Conservation (phyloP, 2,329 filamentous ascomycete species). For the Sporothrix sp. region DNA sequence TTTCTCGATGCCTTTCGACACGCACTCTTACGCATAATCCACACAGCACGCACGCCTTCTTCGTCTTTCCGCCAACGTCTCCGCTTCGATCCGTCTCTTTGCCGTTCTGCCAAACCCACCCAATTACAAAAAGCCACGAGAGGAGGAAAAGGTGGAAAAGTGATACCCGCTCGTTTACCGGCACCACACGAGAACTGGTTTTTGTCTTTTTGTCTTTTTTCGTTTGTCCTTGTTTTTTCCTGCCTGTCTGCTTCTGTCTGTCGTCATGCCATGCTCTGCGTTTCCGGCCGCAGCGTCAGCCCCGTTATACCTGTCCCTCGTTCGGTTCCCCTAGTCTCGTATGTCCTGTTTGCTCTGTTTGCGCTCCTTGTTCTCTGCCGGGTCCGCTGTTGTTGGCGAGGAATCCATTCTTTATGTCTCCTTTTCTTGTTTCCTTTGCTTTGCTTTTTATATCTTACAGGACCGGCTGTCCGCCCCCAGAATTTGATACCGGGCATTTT, state of each 20-base stretch:
- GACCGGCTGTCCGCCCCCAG: not conserved
- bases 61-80: not conserved
- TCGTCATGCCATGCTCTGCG: no score
- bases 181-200: conserved; percentile 15
- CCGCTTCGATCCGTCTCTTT: no score
- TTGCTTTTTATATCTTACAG: no score
- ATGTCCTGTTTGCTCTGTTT: conserved; percentile 7
- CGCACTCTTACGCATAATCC: not conserved
- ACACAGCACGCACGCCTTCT: not conserved
- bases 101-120: no score
- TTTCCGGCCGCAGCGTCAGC: no score
- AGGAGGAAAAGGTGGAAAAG: conserved; percentile 14
- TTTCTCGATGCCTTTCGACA: not conserved
- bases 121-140: not conserved
- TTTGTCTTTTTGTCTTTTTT: conserved; percentile 11
- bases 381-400: not conserved
- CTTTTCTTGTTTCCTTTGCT: not conserved
- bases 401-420: not conserved
- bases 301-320: no score
- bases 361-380: no score
- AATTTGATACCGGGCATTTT: conserved; percentile 11
- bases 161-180: conserved; percentile 19
- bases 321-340: conserved; percentile 6
- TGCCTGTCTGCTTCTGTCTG: no score
- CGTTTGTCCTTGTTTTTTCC: conserved; percentile 6